These are phyloP conservation scores for Umbelopsis vinacea DNA, from an alignment of 192 early-diverging fungal genomes.

Conservation along the genomic window DNA sequence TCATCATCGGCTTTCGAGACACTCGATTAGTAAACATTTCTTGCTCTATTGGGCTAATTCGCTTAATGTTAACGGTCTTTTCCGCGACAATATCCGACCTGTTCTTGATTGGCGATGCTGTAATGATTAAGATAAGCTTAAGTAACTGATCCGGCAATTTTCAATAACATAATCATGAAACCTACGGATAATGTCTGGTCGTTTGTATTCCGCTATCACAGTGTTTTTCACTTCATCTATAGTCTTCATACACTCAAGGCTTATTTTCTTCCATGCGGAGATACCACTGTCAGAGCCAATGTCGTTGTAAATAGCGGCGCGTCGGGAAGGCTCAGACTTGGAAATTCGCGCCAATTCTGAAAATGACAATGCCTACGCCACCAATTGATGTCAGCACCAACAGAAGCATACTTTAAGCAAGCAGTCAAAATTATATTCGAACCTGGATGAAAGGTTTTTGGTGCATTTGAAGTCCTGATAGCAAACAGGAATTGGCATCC, in stretches of 20 bases:
- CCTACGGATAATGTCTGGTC: conserved; percentile 5
- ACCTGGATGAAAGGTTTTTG: conserved; percentile 23
- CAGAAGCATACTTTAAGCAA: no score
- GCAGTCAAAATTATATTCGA: neutral
- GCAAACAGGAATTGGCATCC: conserved; percentile 18
- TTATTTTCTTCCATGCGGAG: conserved; percentile 25
- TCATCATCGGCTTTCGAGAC: neutral
- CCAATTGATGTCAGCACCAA: neutral
- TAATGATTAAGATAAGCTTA: neutral
- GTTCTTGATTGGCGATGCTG: neutral
- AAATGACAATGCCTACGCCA: conserved; percentile 4
- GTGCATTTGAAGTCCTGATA: conserved; percentile 20
- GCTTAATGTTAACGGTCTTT: neutral
- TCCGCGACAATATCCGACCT: neutral
- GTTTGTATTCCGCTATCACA: conserved; percentile 28
- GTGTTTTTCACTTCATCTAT: conserved; percentile 21
- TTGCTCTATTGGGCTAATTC: conserved; percentile 7
- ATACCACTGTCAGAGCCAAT: neutral
- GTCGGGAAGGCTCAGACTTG: neutral
- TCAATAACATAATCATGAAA: no score
- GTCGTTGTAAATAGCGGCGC: conserved; percentile 1
- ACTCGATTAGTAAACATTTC: neutral
- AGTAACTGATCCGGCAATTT: no score
- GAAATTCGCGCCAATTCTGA: conserved; percentile 27
- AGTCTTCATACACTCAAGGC: conserved; percentile 1